Evolutionary conservation across 306 rosid genomes (phyloP).

Genomic region (Acacia crassicarpa): DNA sequence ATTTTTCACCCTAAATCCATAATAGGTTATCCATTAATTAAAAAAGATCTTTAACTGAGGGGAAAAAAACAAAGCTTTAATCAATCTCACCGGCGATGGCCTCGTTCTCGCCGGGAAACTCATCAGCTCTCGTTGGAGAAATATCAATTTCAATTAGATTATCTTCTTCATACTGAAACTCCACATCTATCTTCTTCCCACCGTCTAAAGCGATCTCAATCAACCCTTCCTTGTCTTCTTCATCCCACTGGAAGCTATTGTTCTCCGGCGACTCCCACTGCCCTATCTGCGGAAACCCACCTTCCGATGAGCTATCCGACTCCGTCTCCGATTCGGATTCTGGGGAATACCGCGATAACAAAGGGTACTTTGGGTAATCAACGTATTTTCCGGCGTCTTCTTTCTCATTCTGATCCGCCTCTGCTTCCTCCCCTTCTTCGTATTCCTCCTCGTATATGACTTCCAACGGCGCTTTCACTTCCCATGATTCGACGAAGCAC

Average conservation of each 20-base stretch:
- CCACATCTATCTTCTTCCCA: conserved; percentile 34
- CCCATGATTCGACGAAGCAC: conserved; percentile 65
- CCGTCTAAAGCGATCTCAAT: conserved; percentile 83
- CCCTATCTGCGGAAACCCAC: conserved; percentile 37
- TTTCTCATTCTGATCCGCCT: conserved; percentile 22
- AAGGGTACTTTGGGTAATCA: conserved; percentile 45
- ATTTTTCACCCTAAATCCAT: conserved; percentile 25
- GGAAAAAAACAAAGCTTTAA: neutral
- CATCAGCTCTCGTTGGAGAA: conserved; percentile 44
- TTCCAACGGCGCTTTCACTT: conserved; percentile 82
- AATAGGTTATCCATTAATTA: neutral
- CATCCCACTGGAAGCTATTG: conserved; percentile 57
- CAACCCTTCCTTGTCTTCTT: conserved; percentile 76
- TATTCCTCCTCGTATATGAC: conserved; percentile 75
- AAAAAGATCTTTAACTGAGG: conserved; percentile 15
- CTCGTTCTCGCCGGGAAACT: conserved; percentile 39
- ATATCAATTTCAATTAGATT: conserved; percentile 62
- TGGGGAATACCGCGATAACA: conserved; percentile 68
- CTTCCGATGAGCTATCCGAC: conserved; percentile 70
- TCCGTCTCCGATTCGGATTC: conserved; percentile 78
- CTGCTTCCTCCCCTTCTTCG: conserved; percentile 71
- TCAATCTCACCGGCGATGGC: conserved; percentile 35
- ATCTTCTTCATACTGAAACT: conserved; percentile 51
- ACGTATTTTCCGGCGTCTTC: neutral
- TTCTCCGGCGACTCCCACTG: conserved; percentile 56